Conservation (phyloP, 1,139 yeast genomes). For the Meyerozyma guilliermondii region DNA sequence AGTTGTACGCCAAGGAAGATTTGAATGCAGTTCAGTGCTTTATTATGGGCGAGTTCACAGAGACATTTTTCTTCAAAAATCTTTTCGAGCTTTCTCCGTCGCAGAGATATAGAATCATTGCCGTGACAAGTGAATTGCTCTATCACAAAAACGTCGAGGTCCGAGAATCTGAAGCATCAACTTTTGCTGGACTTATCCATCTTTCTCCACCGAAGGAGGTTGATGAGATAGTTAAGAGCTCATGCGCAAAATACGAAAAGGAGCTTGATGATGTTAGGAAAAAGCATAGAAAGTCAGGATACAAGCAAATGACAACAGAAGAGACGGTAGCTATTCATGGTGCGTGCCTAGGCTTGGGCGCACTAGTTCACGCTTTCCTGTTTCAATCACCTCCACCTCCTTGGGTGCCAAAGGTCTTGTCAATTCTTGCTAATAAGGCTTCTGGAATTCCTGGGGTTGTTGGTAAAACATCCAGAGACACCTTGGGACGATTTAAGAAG, state of each 20-base stretch:
- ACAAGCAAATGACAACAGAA: conserved; percentile 29
- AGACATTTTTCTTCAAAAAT: conserved; percentile 71
- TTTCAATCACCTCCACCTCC: conserved; percentile 86
- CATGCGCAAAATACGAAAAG: conserved; percentile 18
- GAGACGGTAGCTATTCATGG: conserved; percentile 64
- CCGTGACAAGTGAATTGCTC: conserved; percentile 49
- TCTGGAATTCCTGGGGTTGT: conserved; percentile 71
- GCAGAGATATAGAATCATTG: conserved; percentile 50
- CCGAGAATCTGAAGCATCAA: conserved; percentile 68
- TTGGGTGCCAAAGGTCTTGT: conserved; percentile 80
- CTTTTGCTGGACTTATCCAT: conserved; percentile 78
- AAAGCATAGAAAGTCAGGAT: conserved; percentile 25
- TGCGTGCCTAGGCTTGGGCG: conserved; percentile 85
- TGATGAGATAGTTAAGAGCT: conserved; percentile 22
- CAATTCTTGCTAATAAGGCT: conserved; percentile 64
- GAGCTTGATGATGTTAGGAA: conserved; percentile 30
- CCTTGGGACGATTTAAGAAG: conserved; percentile 81
- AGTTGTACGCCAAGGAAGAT: conserved; percentile 33
- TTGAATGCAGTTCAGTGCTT: conserved; percentile 65
- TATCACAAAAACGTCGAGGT: conserved; percentile 70
- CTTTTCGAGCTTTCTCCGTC: conserved; percentile 47
- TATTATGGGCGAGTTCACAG: conserved; percentile 65
- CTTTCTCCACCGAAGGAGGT: conserved; percentile 63
- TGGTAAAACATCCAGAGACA: conserved; percentile 81
- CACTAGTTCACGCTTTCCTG: conserved; percentile 86